Conservation (phyloP, 1,139 yeast species). For the Saccharomyces hybrid region DNA sequence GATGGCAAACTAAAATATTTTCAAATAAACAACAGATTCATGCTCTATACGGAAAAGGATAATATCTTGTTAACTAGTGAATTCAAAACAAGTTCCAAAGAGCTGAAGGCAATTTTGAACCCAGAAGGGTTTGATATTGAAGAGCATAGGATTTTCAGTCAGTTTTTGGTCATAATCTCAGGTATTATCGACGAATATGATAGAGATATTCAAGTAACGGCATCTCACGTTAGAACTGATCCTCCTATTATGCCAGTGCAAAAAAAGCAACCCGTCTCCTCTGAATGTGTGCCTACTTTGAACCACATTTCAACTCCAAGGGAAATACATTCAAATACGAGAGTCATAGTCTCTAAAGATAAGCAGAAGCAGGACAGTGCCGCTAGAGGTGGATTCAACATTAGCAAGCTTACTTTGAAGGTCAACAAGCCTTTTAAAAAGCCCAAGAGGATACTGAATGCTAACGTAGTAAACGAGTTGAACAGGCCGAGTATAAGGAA, state of each 20-base stretch:
- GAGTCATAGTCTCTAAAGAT: not conserved
- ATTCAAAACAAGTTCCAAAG: slow-evolving; percentile 21
- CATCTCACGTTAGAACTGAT: not conserved
- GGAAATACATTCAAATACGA: not conserved
- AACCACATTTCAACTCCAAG: not conserved
- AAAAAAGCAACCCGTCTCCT: not conserved
- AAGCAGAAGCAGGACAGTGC: not conserved
- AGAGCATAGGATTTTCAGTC: slow-evolving; percentile 27
- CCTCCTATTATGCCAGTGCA: not conserved
- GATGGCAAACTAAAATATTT: slow-evolving; percentile 28
- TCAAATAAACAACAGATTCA: slow-evolving; percentile 19
- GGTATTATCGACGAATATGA: slow-evolving; percentile 18
- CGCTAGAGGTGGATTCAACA: not conserved
- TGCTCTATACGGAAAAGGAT: slow-evolving; percentile 22
- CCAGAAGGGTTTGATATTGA: slow-evolving; percentile 18
- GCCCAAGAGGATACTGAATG: slow-evolving; percentile 12
- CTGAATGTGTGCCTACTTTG: not conserved
- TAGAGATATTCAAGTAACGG: slow-evolving; percentile 13
- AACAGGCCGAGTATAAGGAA: slow-evolving; percentile 14
- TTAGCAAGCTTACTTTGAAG: slow-evolving; percentile 10
- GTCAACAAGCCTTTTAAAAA: slow-evolving; percentile 26
- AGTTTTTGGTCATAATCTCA: slow-evolving; percentile 21
- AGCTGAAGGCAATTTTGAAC: slow-evolving; percentile 16
- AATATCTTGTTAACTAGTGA: slow-evolving; percentile 20
- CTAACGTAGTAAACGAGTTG: not conserved